Evolutionary conservation across 805 yeast species (phyloP), one percentile per base, ranked within the genome.

Genomic region (Torulaspora franciscae): DNA sequence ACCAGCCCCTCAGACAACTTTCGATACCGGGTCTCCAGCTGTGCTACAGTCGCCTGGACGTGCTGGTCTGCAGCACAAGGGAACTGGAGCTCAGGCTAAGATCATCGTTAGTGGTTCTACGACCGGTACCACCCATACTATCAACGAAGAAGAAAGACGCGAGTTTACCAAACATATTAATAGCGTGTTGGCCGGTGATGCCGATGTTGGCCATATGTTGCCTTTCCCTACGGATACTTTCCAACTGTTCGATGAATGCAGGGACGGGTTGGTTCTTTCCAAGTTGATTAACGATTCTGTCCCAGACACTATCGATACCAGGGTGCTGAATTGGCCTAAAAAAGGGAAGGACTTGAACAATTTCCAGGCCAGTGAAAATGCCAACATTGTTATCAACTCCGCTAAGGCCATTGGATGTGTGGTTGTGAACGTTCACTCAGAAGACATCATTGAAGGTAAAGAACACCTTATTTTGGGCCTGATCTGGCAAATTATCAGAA

Each of bases 401-500:
- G 99, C 99, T 25, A 93, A 93, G 71, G 99, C 98, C 42, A 93
- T 93, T 69, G 99, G 99, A 15, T 91, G 97, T 75, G 85, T 93
- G 46, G 98, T 93, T 40, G 98, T 93, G 41, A 93, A 93, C 62
- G 98, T 93, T 40, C 98, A 91, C 58, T 85, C 97, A 11, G 96
- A 89, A 64, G 96, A 89, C 65, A 86, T 90, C 43, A 83, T 87
- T 51, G 97, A 89, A 59, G 97, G 97, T 57, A 90, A 85, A 57
- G 95, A 88, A 62, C 96, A 90, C 67, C 76, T 90, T 64, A 85
- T 90, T 47, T 70, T 91, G 52, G 98, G 98, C 45, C 74, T 90
- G 53, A 83, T 90, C 55, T 90, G 98, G 98, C 99, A 93, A 73
- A 86, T 93, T 59, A 93, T 93, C 57, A 83, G 99, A 71, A 83